Conservation (phyloP, 78 protist species). For the Dictyostelium purpureum region DNA sequence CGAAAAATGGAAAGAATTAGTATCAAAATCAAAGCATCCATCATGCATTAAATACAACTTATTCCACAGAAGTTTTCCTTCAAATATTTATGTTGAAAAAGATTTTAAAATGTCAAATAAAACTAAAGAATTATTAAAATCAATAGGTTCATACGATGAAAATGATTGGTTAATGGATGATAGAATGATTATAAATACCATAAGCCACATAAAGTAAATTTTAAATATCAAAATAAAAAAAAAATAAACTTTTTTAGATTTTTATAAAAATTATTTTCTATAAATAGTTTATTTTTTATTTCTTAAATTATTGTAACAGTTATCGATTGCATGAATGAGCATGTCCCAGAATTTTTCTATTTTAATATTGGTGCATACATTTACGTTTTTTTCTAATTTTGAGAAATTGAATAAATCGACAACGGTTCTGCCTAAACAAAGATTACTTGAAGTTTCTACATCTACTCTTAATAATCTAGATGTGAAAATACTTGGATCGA, state of each 20-base stretch:
- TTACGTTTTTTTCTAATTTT: slow-evolving; percentile 76
- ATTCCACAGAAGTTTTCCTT: neutral
- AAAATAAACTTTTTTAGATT: too few species aligned
- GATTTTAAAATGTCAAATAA: neutral
- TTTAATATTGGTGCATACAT: slow-evolving; percentile 77
- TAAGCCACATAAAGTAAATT: neutral
- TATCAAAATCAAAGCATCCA: neutral
- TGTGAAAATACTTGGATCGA: slow-evolving; percentile 85
- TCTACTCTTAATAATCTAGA: slow-evolving; percentile 84
- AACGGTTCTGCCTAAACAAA: slow-evolving; percentile 79
- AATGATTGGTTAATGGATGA: neutral
- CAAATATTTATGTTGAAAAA: neutral
- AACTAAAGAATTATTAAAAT: neutral
- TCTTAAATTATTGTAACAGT: slow-evolving; percentile 15
- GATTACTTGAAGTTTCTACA: slow-evolving; percentile 59
- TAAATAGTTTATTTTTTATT: too few species aligned
- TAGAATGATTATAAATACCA: neutral
- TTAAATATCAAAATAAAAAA: neutral
- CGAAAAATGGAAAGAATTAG: neutral
- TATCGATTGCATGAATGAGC: slow-evolving; percentile 39
- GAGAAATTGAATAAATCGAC: slow-evolving; percentile 80
- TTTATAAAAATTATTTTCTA: too few species aligned
- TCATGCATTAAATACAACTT: neutral
- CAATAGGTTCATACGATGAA: neutral
- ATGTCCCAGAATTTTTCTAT: slow-evolving; percentile 83